phyloP scores from a whole-genome alignment of 2,329 filamentous ascomycete species.

The Beauveria scarabaeidicola region DNA sequence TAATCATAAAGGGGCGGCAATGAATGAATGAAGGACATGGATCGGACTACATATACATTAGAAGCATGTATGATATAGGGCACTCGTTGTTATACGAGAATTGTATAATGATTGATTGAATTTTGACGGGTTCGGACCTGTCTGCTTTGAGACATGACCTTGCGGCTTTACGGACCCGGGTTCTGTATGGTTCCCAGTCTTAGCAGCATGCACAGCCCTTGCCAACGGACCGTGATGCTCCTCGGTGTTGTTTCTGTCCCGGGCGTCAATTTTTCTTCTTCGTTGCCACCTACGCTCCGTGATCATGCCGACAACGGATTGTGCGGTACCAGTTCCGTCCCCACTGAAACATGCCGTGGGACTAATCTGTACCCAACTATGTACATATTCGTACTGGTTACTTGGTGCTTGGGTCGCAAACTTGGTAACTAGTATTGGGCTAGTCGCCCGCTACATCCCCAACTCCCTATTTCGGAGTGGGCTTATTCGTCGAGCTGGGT shows the following conservation, averaged over 20 bases:
- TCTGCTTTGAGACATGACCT: no score
- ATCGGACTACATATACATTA: not conserved
- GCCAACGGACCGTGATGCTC: not conserved
- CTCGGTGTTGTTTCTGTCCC: not conserved
- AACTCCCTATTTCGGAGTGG: not conserved
- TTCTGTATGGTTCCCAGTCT: not conserved
- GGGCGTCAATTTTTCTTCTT: not conserved
- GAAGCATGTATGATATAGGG: not conserved
- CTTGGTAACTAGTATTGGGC: no score
- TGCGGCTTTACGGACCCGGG: not conserved
- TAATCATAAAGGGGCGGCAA: not conserved
- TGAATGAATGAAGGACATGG: not conserved
- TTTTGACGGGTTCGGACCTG: not conserved
- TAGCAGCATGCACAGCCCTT: not conserved
- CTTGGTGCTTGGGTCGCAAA: not conserved
- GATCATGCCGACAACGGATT: not conserved
- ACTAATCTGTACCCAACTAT: no score
- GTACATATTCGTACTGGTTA: no score
- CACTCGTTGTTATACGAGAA: not conserved
- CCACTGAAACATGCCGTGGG: not conserved
- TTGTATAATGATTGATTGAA: not conserved
- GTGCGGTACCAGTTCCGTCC: not conserved
- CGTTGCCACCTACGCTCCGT: not conserved
- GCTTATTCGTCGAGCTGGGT: no score
- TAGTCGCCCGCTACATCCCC: no score